Percentiles rank a stretch among this genome's conserved stretches.
Evolutionary conservation across 2,329 filamentous ascomycete genomes (phyloP).

Genomic region (Colletotrichum chrysophilum): DNA sequence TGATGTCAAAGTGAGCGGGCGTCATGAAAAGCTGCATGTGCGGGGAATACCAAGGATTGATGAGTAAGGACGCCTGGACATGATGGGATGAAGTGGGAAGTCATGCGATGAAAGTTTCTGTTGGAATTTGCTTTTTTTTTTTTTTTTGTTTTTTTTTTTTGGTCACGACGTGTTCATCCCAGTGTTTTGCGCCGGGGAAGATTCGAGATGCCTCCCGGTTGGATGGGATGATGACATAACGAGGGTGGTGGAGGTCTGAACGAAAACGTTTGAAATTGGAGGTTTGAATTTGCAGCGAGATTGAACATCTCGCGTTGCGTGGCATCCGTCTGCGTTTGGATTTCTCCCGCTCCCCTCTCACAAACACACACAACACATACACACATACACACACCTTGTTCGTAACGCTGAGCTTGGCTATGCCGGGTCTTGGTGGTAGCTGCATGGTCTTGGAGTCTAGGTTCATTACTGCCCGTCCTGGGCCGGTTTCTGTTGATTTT

Average conservation of each 20-base stretch:
- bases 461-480: background rate
- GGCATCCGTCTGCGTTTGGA: background rate
- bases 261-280: background rate
- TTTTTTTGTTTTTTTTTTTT: background rate
- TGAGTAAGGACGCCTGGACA: background rate
- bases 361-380: background rate
- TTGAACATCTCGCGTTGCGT: background rate
- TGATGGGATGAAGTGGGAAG: background rate
- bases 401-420: background rate
- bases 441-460: background rate
- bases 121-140: background rate
- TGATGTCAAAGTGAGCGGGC: background rate
- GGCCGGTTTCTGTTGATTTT: background rate
- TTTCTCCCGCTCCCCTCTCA: background rate
- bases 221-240: background rate
- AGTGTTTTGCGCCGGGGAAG: background rate
- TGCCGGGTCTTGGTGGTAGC: background rate
- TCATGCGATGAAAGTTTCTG: background rate
- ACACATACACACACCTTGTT: background rate
- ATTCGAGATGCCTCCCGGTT: background rate
- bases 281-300: background rate
- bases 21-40: background rate
- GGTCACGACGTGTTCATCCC: background rate
- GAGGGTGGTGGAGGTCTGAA: background rate
- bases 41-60: background rate